phyloP scores from a whole-genome alignment of 2,329 filamentous ascomycete genomes.

The Cercospora nicotianae region DNA sequence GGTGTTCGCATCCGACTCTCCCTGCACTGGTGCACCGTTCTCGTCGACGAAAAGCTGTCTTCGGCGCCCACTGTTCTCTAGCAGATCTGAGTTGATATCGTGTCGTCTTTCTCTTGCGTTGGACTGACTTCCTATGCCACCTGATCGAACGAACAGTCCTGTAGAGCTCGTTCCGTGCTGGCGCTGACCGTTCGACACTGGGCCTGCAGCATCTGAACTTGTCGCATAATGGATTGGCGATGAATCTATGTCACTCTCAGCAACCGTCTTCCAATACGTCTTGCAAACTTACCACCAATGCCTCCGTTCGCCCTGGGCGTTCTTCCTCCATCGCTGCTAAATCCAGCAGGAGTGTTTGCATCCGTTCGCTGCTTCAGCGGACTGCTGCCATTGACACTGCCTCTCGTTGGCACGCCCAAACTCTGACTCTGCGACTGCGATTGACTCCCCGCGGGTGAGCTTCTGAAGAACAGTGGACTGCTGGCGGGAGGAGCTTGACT shows the following conservation, averaged over 20 bases:
- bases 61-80: constrained; percentile 54
- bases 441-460: constrained; percentile 55
- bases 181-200: constrained; percentile 49
- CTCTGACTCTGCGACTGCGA: constrained; percentile 32
- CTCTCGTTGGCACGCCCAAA: constrained; percentile 35
- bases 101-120: constrained; percentile 67
- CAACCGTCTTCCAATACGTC: neutral
- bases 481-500: constrained; percentile 52
- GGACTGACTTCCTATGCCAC: constrained; percentile 53
- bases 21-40: constrained; percentile 59
- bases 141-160: constrained; percentile 75
- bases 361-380: constrained; percentile 43
- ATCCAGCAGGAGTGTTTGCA: constrained; percentile 31
- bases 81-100: constrained; percentile 81
- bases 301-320: constrained; percentile 68
- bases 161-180: constrained; percentile 66
- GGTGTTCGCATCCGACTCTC: constrained; percentile 59
- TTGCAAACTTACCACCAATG: constrained; percentile 59
- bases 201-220: constrained; percentile 63
- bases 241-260: constrained; percentile 62
- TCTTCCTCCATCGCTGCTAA: constrained; percentile 60
- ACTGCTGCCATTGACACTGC: constrained; percentile 52
- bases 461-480: constrained; percentile 77
- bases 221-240: constrained; percentile 89
- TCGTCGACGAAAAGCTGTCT: constrained; percentile 65